These are phyloP conservation scores for Aeschynomene evenia DNA, from an alignment of 306 rosid species.

Conservation along the genomic window DNA sequence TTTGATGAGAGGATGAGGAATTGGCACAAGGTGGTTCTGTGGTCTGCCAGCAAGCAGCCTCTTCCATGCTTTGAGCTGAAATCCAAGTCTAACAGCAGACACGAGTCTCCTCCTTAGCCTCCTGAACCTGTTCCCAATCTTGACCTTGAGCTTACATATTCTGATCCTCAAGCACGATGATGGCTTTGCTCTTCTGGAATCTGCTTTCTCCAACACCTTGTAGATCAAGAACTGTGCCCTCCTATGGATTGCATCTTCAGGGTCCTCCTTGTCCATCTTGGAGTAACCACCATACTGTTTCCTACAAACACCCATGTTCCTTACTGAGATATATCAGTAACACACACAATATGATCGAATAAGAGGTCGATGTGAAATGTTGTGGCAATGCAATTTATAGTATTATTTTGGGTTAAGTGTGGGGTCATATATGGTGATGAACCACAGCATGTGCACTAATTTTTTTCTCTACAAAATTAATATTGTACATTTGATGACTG, in stretches of 20 bases:
- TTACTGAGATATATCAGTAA: not conserved
- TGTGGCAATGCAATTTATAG: conserved; percentile 37
- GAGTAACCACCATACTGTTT: conserved; percentile 41
- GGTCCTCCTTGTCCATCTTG: conserved; percentile 79
- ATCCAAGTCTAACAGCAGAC: conserved; percentile 43
- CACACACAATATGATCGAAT: too few species aligned
- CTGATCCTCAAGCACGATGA: conserved; percentile 57
- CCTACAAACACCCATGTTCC: conserved; percentile 36
- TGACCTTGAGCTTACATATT: conserved; percentile 66
- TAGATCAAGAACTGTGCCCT: conserved; percentile 83
- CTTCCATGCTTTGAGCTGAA: conserved; percentile 58
- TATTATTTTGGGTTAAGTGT: conserved; percentile 12
- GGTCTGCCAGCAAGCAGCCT: conserved; percentile 43
- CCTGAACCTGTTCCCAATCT: conserved; percentile 70
- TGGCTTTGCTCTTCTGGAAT: conserved; percentile 39
- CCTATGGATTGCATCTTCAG: conserved; percentile 55
- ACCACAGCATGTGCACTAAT: conserved; percentile 59
- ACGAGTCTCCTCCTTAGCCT: conserved; percentile 60
- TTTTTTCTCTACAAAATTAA: conserved; percentile 42
- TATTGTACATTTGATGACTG: conserved; percentile 42
- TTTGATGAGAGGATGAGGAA: conserved; percentile 47
- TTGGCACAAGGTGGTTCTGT: conserved; percentile 26
- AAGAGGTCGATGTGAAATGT: conserved; percentile 3
- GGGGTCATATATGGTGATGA: conserved; percentile 50
- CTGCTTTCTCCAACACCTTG: conserved; percentile 60